Evolutionary conservation across 495 filamentous ascomycete genomes (phyloP).

Genomic region (Penicillium cosmopolitanum): DNA sequence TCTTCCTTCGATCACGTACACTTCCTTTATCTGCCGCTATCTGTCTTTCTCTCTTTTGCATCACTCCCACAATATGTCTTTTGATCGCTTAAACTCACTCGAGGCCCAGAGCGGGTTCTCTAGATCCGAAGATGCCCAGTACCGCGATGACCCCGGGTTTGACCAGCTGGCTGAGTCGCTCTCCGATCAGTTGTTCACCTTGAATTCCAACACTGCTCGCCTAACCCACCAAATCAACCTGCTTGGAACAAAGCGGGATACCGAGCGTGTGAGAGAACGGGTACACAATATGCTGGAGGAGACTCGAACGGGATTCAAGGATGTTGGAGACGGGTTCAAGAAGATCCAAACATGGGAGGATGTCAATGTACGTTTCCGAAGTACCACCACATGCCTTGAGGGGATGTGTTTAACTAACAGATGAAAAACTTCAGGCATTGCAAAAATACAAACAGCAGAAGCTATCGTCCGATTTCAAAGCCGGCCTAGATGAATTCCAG

Average conservation of each 20-base stretch:
- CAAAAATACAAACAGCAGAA: constrained; percentile 96
- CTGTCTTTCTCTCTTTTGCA: constrained; percentile 9
- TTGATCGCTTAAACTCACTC: constrained; percentile 79
- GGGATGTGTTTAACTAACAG: constrained; percentile 13
- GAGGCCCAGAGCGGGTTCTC: constrained; percentile 65
- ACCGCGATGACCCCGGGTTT: constrained; percentile 92
- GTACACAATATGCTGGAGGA: constrained; percentile 86
- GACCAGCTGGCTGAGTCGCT: constrained; percentile 75
- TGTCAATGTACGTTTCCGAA: constrained; percentile 68
- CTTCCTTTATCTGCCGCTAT: constrained; percentile 4
- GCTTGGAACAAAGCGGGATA: constrained; percentile 88
- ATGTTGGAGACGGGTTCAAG: constrained; percentile 90
- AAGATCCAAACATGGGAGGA: constrained; percentile 90
- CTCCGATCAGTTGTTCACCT: constrained; percentile 80
- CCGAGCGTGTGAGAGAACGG: constrained; percentile 85
- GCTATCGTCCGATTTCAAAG: constrained; percentile 86
- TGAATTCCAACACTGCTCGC: constrained; percentile 83
- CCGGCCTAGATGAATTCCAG: constrained; percentile 88
- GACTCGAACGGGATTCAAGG: constrained; percentile 83
- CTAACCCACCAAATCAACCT: constrained; percentile 79
- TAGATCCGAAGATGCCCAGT: constrained; percentile 70
- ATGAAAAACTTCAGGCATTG: constrained; percentile 61
- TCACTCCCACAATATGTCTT: constrained; percentile 69
- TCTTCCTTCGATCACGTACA: constrained; percentile 13
- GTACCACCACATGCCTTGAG: not conserved